A percentile compares a stretch with the other conserved stretches of the same genome.
These are phyloP conservation scores for Saccharomycopsis microspora DNA, from an alignment of 805 yeast genomes.

Conservation along the genomic window DNA sequence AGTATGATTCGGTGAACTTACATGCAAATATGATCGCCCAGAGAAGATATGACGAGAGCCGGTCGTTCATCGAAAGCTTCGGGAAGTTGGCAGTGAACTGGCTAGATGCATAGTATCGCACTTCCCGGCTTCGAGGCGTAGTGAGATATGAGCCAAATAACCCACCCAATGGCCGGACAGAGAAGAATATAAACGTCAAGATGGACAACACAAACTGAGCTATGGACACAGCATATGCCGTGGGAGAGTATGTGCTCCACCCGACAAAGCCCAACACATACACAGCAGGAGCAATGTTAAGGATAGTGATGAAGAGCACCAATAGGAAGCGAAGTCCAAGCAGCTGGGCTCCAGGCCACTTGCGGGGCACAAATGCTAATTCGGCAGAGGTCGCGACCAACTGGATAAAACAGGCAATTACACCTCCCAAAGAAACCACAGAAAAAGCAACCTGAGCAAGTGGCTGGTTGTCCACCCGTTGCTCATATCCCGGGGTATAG, in stretches of 20 bases:
- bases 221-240: conserved; percentile 69
- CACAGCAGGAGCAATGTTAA: conserved; percentile 77
- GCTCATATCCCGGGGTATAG: conserved; percentile 80
- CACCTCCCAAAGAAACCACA: conserved; percentile 84
- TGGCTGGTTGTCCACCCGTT: conserved; percentile 74
- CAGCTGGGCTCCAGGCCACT: conserved; percentile 99
- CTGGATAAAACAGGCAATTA: conserved; percentile 72
- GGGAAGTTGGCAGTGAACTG: conserved; percentile 89
- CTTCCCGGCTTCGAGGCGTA: conserved; percentile 53
- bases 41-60: conserved; percentile 88
- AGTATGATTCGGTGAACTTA: conserved; percentile 83
- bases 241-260: conserved; percentile 47
- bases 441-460: conserved; percentile 87
- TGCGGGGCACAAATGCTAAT: conserved; percentile 92
- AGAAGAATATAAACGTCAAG: conserved; percentile 67
- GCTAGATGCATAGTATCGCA: conserved; percentile 85
- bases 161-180: conserved; percentile 93
- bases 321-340: conserved; percentile 77
- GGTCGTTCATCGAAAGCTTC: conserved; percentile 71
- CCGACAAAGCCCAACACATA: conserved; percentile 78
- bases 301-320: conserved; percentile 47
- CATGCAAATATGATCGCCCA: conserved; percentile 89
- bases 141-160: conserved; percentile 85
- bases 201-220: conserved; percentile 84
- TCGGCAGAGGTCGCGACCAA: conserved; percentile 81